phyloP scores from a whole-genome alignment of 352 stramenopile species.

The Phytophthora aleatoria region DNA sequence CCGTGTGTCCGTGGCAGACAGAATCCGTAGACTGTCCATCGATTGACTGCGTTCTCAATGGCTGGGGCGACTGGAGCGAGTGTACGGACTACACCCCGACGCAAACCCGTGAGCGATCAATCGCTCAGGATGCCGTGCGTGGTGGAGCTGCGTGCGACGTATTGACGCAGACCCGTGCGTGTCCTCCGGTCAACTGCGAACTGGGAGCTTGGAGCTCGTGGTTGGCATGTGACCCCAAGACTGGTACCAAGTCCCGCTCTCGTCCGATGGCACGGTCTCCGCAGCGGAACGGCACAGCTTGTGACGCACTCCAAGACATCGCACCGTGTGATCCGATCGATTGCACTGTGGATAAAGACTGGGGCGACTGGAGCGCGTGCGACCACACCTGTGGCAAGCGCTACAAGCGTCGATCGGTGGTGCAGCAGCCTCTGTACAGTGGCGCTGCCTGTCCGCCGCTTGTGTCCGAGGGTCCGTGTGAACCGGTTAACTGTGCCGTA shows the following conservation, averaged over 20 bases:
- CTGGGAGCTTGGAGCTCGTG: conserved; percentile 38
- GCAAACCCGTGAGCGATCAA: conserved; percentile 43
- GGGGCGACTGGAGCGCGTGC: conserved; percentile 51
- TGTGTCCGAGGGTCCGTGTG: conserved; percentile 42
- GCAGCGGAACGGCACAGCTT: conserved; percentile 38
- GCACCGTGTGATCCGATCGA: conserved; percentile 41
- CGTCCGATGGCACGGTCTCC: conserved; percentile 28
- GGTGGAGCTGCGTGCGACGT: conserved; percentile 40
- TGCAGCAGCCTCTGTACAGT: conserved; percentile 39
- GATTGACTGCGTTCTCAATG: conserved; percentile 44
- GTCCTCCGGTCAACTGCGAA: conserved; percentile 53
- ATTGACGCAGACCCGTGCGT: conserved; percentile 34
- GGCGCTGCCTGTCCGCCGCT: conserved; percentile 34
- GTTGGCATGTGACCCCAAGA: conserved; percentile 35
- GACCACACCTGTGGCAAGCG: conserved; percentile 40
- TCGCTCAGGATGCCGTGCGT: conserved; percentile 44
- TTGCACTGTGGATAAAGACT: conserved; percentile 47
- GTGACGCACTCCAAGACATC: conserved; percentile 37
- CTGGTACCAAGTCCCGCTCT: conserved; percentile 29
- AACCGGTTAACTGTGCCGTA: conserved; percentile 55
- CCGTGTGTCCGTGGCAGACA: conserved; percentile 33
- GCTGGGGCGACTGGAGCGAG: conserved; percentile 50
- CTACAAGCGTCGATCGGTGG: conserved; percentile 42
- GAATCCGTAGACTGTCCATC: conserved; percentile 47
- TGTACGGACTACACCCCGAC: conserved; percentile 51